phyloP scores from a whole-genome alignment of 805 yeast species.

The Saturnispora quitensis region DNA sequence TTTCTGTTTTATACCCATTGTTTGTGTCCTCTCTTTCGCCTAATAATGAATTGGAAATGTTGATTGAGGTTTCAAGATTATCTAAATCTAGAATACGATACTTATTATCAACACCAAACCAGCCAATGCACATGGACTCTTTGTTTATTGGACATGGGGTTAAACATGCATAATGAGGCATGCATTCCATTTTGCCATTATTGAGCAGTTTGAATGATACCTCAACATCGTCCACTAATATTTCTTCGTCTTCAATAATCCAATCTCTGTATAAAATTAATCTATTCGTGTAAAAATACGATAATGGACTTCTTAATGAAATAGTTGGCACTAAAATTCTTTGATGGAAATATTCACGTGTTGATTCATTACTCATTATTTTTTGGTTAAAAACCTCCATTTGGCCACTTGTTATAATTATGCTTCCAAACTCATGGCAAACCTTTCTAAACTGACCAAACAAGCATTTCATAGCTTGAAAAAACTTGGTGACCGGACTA shows the following conservation, averaged over 20 bases:
- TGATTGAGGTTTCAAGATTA: neutral
- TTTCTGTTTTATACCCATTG: neutral
- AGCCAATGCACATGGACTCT: conserved; percentile 6
- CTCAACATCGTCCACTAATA: conserved; percentile 11
- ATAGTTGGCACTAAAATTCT: conserved; percentile 25
- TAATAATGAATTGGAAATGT: neutral
- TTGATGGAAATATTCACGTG: conserved; percentile 17
- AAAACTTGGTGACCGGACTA: conserved; percentile 19
- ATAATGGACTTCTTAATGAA: conserved; percentile 22
- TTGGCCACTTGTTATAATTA: conserved; percentile 23
- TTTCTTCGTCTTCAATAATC: conserved; percentile 14
- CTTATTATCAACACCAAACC: conserved; percentile 11
- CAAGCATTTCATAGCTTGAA: conserved; percentile 15
- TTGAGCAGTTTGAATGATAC: conserved; percentile 19
- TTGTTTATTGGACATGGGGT: conserved; percentile 12
- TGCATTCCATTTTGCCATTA: conserved; percentile 11
- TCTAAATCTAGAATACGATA: conserved; percentile 12
- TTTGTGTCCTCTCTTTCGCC: neutral
- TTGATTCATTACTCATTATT: conserved; percentile 11
- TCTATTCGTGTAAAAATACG: conserved; percentile 22
- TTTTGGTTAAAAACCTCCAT: conserved; percentile 22
- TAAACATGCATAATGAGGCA: conserved; percentile 22
- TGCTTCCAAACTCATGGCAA: conserved; percentile 6
- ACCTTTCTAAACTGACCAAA: conserved; percentile 6
- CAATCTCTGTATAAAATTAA: conserved; percentile 26